Base-by-base conservation (phyloP, 257 asterid genomes). In the Jasminum sambac region DNA sequence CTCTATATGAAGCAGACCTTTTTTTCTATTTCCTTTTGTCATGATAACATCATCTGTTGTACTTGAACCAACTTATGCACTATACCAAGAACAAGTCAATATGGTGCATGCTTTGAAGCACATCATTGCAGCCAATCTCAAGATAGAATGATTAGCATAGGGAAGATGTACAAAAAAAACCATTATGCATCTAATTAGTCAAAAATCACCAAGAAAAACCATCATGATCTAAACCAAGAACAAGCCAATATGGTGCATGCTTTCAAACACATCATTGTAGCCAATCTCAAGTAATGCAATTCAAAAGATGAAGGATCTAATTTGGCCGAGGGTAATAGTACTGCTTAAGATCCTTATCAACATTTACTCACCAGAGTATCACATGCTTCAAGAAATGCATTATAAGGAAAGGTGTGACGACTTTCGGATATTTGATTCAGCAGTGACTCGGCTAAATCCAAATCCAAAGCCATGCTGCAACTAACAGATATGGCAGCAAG, bases 321-420 rank as follows among this genome's bases (percentile, higher is more conserved):
- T 3, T 40, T 17, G 16, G 40, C 55, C 44, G 16, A 55, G 62
- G 62, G 36, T 19, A 55, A 68, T 25, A 48, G 41, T 62, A 48
- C 52, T 34, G 46, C 55, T 64, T 73, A 63, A 75, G 40, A 76
- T 59, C 72, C 69, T 67, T 62, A 40, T 40, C 48, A 39, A 72
- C 21, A 72, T 69, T 19, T 43, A 79, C 94, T 86, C 78, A 92
- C 98, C 86, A 87, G 74, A 34, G 69, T 64, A 76, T 87, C 87
- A 80, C 97, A 93, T 83, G 97, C 98, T 89, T 83, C 77, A 50
- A 93, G 87, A 67, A 82, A 79, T 73, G 87, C 83, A 80, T 93
- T 90, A 85, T 73, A 87, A 79, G 90, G 86, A 76, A 63, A 70
- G 77, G 86, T 67, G 67, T 66, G 42, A 65, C 60, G 73, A 74